Evolutionary conservation across 139 green algal genomes (phyloP), one percentile per base, ranked within the genome.

Genomic region (Coccomyxa sp.): DNA sequence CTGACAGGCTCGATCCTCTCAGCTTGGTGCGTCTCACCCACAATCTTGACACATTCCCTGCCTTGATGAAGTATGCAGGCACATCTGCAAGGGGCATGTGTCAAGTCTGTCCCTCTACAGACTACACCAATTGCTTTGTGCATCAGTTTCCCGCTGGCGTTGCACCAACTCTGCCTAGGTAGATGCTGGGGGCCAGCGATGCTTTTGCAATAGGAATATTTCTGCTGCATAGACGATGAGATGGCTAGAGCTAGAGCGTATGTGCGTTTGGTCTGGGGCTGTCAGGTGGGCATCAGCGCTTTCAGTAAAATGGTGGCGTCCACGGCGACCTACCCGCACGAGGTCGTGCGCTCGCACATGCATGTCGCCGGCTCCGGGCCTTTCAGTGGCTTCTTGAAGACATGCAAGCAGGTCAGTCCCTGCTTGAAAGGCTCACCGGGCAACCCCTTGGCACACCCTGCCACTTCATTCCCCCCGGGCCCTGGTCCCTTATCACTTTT

Each of bases 321-420:
- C 25, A 98, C 96, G 0, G 91, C 91, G 23, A 99, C 97, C 0
- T 99, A 99, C 87, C 97, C 97, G 0, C 97, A 99, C 84, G 97
- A 99, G 91, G 96, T 99, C 31, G 88, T 98, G 23, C 89, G 96
- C 23, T 97, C 95, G 10, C 90, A 94, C 79, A 98, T 98, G 94
- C 96, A 99, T 81, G 90, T 98, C 58, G 83, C 81, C 25, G 95
- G 96, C 76, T 91, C 88, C 67, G 95, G 93, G 4, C 91, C 95
- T 0, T 91, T 96, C 80, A 81, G 81, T 0, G 95, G 92, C 7
- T 85, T 97, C 13, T 15, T 79, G 13, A 76, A 85, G 21, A 91
- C 86, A 30, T 92, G 85, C 79, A 63, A 79, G 31, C 60, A 91
- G 85, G 90, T 93, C 60, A 45, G 86, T 25, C 17, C 13, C 59